Evolutionary conservation across 768 basidiomycete species (phyloP), one percentile per base, ranked within the genome.

Genomic region (Tylopilus intermedius): DNA sequence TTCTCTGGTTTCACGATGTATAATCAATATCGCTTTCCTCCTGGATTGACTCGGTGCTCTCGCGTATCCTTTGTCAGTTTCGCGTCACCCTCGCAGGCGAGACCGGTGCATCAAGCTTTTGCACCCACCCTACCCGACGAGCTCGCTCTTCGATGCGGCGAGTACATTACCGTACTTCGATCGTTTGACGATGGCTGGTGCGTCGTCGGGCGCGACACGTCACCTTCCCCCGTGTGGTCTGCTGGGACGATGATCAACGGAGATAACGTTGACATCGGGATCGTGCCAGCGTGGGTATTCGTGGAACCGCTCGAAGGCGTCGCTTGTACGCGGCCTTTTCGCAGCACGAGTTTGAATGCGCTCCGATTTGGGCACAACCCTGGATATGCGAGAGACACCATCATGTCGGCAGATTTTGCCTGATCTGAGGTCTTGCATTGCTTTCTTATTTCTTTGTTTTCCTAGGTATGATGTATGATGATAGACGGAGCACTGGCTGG

Each of bases 171-270:
- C 1, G 69, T 89, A 27, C 73, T 88, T 3, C 79, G 80, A 54
- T 80, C 80, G 5, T 87, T 83, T 59, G 84, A 90, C 53, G 88
- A 90, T 52, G 88, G 87, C 2, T 91, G 88, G 88, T 88, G 84
- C 59, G 74, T 87, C 47, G 84, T 87, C 47, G 82, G 79, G 18
- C 74, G 84, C 27, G 79, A 84, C 54, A 65, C 42, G 54, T 58
- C 54, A 62, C 67, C 74, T 58, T 76, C 76, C 1, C 69, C 33
- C 52, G 73, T 73, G 50, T 21, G 56, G 29, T 59, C 55, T 21
- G 6, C 49, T 51, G 33, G 60, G 51, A 50, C 33, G 33, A 56
- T 45, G 30, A 58, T 41, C 18, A 22, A 49, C 53, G 42, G 65
- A 63, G 71, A 70, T 18, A 74, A 79, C 39, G 71, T 83, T 33